Percentiles rank a stretch among this genome's conserved stretches.
Evolutionary conservation across 345 rosid genomes (phyloP).

Genomic region (Gossypium mustelinum): DNA sequence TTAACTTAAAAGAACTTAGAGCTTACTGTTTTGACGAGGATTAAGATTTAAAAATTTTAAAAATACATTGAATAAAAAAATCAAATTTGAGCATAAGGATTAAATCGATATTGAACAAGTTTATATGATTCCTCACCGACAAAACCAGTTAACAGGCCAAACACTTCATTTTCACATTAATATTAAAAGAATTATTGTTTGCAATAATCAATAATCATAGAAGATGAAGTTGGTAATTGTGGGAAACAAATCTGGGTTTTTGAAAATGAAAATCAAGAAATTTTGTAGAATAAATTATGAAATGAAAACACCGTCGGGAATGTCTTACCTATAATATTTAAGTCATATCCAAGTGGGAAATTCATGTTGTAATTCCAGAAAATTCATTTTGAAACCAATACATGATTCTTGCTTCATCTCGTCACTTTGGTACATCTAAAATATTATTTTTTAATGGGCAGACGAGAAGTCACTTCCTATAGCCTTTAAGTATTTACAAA

Average conservation of each 20-base stretch:
- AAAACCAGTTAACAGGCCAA: no score
- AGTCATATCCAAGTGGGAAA: background rate
- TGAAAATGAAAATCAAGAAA: background rate
- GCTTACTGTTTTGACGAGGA: no score
- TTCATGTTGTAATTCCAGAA: background rate
- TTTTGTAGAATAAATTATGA: background rate
- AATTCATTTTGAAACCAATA: background rate
- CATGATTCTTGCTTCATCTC: background rate
- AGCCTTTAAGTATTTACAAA: background rate
- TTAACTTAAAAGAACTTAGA: no score
- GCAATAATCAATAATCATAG: no score
- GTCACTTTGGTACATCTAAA: background rate
- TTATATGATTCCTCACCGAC: no score
- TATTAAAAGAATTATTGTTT: no score
- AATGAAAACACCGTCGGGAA: background rate
- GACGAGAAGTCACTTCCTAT: conserved; percentile 3
- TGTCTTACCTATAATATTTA: background rate
- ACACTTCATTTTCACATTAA: no score
- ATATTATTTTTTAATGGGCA: background rate
- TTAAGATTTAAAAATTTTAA: no score
- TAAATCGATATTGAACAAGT: no score
- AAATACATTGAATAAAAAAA: no score
- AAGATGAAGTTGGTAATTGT: background rate
- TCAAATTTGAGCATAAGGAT: no score
- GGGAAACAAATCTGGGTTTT: background rate